These are phyloP conservation scores for Biscogniauxia sp. DNA, from an alignment of 2,329 filamentous ascomycete species.

Conservation along the genomic window DNA sequence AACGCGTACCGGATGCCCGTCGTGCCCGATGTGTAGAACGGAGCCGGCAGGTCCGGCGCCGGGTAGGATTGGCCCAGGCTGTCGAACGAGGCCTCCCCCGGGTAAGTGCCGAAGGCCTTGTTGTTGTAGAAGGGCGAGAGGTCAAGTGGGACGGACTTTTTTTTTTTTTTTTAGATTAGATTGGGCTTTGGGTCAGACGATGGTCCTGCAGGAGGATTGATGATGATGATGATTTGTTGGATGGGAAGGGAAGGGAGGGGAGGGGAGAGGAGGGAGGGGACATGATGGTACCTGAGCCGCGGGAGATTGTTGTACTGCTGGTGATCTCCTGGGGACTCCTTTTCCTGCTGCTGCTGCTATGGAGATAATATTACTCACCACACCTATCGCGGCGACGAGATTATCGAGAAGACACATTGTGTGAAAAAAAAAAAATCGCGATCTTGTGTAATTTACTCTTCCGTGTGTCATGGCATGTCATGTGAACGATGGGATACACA, in stretches of 20 bases:
- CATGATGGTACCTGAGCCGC: neutral
- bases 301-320: neutral
- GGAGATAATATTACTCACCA: neutral
- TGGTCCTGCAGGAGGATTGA: too few species aligned
- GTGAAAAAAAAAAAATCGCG: neutral
- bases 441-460: neutral
- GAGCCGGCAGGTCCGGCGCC: constrained; percentile 28
- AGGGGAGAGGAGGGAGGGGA: too few species aligned
- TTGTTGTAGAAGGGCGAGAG: constrained; percentile 43
- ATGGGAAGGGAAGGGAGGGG: too few species aligned
- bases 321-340: neutral
- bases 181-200: too few species aligned
- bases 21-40: constrained; percentile 37
- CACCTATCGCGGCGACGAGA: neutral
- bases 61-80: constrained; percentile 41
- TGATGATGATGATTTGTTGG: too few species aligned
- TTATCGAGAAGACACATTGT: neutral
- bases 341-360: neutral
- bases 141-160: constrained; percentile 31
- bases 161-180: too few species aligned
- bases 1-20: constrained; percentile 43
- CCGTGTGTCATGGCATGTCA: neutral
- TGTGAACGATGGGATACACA: neutral
- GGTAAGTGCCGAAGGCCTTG: constrained; percentile 43
- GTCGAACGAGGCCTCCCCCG: constrained; percentile 47